Base-by-base conservation (phyloP, 2,329 filamentous ascomycete species). In the Pseudonectria buxi region DNA sequence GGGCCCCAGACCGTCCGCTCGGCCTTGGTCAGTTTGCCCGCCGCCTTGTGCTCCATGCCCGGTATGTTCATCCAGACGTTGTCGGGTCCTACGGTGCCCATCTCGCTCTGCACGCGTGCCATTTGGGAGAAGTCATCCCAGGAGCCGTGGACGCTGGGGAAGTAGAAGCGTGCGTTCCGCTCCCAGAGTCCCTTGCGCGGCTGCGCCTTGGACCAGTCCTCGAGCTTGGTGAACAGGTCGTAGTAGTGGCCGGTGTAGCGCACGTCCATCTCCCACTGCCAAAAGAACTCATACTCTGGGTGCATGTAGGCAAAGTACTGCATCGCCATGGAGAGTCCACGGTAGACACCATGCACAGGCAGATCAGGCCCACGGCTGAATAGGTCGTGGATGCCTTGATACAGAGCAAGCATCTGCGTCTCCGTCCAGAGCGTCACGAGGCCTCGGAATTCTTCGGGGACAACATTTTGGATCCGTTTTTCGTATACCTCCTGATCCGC, bases 221-320 rank as follows among this genome's bases (percentile, higher is more conserved):
- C 72, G 26, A 87, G 65, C 54, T 82, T 82, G 46, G 78, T 74
- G 52, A 90, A 74, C 14, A 86, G 61, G 42, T 86, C 77, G 46
- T 83, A 88, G 65, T 85, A 90, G 61, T 95, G 87, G 25, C 88
- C 87, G 0, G 84, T 92, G 59, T 94, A 94, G 22, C 87, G 81
- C 29, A 89, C 78, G 53, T 95, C 88, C 81, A 94, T 90, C 60
- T 95, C 88, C 86, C 88, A 94, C 47, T 94, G 86, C 88, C 88
- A 95, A 61, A 88, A 87, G 63, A 80, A 86, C 31, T 94, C 86
- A 54, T 89, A 95, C 58, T 94, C 88, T 1, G 86, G 84, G 59
- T 95, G 88, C 51, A 78, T 75, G 54, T 89, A 80, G 6, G 89
- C 86, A 57, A 96, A 96, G 60, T 90, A 85, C 55, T 95, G 89